Conservation (phyloP, 768 basidiomycete genomes). For the Mycena leptocephala region DNA sequence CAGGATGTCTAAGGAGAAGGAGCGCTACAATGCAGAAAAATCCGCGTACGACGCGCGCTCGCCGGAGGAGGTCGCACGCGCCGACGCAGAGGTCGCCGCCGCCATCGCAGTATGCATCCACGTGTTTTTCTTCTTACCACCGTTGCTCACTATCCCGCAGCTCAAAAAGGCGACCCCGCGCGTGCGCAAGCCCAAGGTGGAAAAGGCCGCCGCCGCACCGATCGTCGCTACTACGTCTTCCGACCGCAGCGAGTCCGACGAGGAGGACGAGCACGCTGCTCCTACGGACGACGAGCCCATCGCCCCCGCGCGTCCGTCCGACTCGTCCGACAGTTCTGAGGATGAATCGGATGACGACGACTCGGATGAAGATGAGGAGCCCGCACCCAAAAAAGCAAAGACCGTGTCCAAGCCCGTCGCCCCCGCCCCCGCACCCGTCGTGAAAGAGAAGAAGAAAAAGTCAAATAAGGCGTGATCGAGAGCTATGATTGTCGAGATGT, state of each 20-base stretch:
- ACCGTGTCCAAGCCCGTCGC: conserved; percentile 18
- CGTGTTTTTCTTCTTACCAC: neutral
- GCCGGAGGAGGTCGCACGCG: conserved; percentile 64
- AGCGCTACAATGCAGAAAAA: conserved; percentile 75
- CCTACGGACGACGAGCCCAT: conserved; percentile 44
- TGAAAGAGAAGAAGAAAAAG: conserved; percentile 49
- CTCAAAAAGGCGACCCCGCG: conserved; percentile 52
- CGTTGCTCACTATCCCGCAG: conserved; percentile 35
- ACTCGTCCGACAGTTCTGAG: conserved; percentile 6
- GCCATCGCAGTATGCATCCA: conserved; percentile 52
- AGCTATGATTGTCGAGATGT: conserved; percentile 26
- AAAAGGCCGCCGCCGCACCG: conserved; percentile 39
- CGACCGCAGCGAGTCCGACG: conserved; percentile 46
- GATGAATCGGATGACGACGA: conserved; percentile 38
- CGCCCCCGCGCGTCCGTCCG: neutral
- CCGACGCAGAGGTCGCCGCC: conserved; percentile 61
- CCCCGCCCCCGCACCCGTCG: conserved; percentile 28
- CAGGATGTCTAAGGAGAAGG: conserved; percentile 73
- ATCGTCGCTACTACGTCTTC: conserved; percentile 26
- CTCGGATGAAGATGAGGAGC: conserved; percentile 43
- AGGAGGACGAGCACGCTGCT: conserved; percentile 49
- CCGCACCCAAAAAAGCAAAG: conserved; percentile 50
- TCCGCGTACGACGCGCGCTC: conserved; percentile 75
- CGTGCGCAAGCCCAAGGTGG: conserved; percentile 38
- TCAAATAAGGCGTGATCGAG: conserved; percentile 41